Evolutionary conservation across 257 asterid species (phyloP).

Genomic region (Lycium ferocissimum): DNA sequence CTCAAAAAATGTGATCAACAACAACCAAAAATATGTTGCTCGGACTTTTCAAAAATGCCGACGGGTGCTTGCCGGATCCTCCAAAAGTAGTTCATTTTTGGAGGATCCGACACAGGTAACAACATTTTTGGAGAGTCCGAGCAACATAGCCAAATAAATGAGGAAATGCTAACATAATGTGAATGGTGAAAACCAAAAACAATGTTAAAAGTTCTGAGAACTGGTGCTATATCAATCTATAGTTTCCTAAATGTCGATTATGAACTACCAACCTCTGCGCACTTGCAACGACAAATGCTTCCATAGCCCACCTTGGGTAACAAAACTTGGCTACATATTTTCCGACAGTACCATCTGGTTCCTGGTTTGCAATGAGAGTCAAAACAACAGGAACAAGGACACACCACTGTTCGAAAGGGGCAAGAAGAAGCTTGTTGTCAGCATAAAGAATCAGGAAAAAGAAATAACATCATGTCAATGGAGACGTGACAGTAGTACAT

Average conservation of each 20-base stretch:
- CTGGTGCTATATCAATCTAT: neutral
- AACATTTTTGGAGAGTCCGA: neutral
- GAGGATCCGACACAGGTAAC: neutral
- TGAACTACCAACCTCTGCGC: constrained; percentile 74
- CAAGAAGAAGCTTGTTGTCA: constrained; percentile 25
- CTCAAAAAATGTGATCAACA: neutral
- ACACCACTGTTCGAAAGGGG: constrained; percentile 72
- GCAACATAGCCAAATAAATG: neutral
- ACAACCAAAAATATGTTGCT: neutral
- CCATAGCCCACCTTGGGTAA: constrained; percentile 94
- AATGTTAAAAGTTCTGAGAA: neutral
- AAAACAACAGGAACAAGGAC: constrained; percentile 96
- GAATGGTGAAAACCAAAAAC: neutral
- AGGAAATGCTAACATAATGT: neutral
- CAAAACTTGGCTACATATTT: constrained; percentile 57
- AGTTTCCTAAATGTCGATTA: neutral
- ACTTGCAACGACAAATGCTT: constrained; percentile 84
- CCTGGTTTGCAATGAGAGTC: constrained; percentile 84
- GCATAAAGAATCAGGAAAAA: constrained; percentile 3
- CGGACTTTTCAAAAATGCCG: neutral
- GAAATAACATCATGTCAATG: neutral
- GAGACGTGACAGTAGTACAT: constrained; percentile 20
- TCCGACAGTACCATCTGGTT: constrained; percentile 62
- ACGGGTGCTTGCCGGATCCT: neutral
- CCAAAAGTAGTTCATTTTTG: neutral